phyloP scores from a whole-genome alignment of 805 yeast species.

The Kodamaea fukazawae region DNA sequence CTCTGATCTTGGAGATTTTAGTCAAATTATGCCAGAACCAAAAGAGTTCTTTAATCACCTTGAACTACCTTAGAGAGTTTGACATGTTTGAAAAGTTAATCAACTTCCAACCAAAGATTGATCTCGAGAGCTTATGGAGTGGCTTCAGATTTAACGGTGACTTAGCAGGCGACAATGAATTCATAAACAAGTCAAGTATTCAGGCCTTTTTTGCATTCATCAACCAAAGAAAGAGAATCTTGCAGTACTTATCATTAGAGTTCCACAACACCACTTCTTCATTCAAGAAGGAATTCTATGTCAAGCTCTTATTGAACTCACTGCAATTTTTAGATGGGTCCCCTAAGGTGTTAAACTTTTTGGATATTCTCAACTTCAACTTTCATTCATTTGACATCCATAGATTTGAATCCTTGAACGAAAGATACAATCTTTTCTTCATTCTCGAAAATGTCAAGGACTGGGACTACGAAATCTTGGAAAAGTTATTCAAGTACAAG shows the following conservation, averaged over 20 bases:
- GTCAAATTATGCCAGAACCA: slow-evolving; percentile 59
- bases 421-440: slow-evolving; percentile 25
- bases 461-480: slow-evolving; percentile 19
- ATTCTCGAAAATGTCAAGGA: slow-evolving; percentile 39
- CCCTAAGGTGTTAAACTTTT: slow-evolving; percentile 63
- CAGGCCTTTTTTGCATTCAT: slow-evolving; percentile 62
- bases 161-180: slow-evolving; percentile 28
- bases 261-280: slow-evolving; percentile 59
- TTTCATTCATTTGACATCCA: slow-evolving; percentile 43
- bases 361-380: slow-evolving; percentile 67
- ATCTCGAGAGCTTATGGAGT: slow-evolving; percentile 53
- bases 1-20: slow-evolving; percentile 58
- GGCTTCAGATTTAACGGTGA: slow-evolving; percentile 44
- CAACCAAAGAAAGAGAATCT: slow-evolving; percentile 54
- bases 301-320: slow-evolving; percentile 51
- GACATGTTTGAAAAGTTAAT: slow-evolving; percentile 52
- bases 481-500: slow-evolving; percentile 18
- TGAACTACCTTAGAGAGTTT: slow-evolving; percentile 51
- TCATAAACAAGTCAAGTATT: slow-evolving; percentile 34
- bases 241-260: slow-evolving; percentile 69
- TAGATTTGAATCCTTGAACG: slow-evolving; percentile 27
- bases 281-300: slow-evolving; percentile 51
- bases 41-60: slow-evolving; percentile 48
- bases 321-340: slow-evolving; percentile 54
- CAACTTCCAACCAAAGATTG: slow-evolving; percentile 52